Evolutionary conservation across 345 rosid species (phyloP), one percentile per base, ranked within the genome.

Genomic region (Arabis hirsuta): DNA sequence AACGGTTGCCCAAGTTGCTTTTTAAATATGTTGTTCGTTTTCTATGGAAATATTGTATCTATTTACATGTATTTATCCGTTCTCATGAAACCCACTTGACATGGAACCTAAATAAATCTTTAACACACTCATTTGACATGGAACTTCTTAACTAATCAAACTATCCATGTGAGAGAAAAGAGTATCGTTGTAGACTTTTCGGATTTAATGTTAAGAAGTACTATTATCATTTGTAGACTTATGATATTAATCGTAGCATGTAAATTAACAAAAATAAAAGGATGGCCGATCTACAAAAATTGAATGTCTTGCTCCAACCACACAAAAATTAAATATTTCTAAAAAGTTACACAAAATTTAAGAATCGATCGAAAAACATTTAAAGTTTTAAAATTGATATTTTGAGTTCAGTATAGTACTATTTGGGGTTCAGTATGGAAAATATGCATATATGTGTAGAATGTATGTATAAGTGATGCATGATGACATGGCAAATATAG

Each of bases 401-500:
- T 22, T 22, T 22, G 1, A 22, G 24, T 22, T 22, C 1, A 22
- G 24, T 22, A 22, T 22, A 22, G 24, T 22, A 22, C 24, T 22
- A 22, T 22, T 22, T 22, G 24, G 2, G 24, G 24, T 22, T 22
- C 24, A 22, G 24, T 22, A 7, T 34, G 38, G 38, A 34, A 34
- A 6, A 34, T 36, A 36, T 8, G 13, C 13, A 4, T 34, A 7
- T 9, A 50, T 20, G 14, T 62, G 46, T 19, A 22, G 9, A n/a
- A 43, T 62, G 20, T 31, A 19, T 38, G 24, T 39, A 47, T 46
- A 1, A 62, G 41, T 36, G 22, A 44, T 63, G 62, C 20, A 26
- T 4, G 65, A 47, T 73, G 71, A 65, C 60, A 36, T 65, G 72
- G 67, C 59, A 67, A 9, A 51, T 51, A 26, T 51, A 24, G 68